Percentiles rank a stretch among this genome's conserved stretches.
These are phyloP conservation scores for Aschersonia sp. DNA, from an alignment of 2,329 filamentous ascomycete species.

Conservation along the genomic window DNA sequence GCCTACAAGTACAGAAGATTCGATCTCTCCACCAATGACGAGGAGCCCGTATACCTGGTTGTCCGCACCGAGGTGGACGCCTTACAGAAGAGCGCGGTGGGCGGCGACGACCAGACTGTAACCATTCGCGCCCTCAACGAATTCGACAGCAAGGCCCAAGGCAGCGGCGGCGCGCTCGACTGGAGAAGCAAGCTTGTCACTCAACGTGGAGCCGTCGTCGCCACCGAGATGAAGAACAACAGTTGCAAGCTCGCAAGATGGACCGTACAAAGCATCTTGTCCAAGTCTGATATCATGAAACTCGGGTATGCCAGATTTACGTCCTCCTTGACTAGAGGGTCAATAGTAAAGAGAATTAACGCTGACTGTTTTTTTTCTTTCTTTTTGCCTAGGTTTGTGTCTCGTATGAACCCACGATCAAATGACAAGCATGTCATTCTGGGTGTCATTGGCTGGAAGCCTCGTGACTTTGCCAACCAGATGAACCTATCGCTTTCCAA, in stretches of 20 bases:
- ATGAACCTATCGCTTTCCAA: constrained; percentile 97
- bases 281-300: constrained; percentile 97
- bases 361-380: neutral
- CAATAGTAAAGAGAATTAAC: no score
- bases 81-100: constrained; percentile 87
- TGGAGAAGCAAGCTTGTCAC: constrained; percentile 91
- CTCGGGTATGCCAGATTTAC: constrained; percentile 51
- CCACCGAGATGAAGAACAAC: constrained; percentile 99
- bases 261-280: constrained; percentile 93
- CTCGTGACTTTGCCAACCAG: constrained; percentile 87
- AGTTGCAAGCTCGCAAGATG: constrained; percentile 95
- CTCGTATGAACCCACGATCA: constrained; percentile 78
- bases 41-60: constrained; percentile 83
- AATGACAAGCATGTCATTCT: constrained; percentile 92
- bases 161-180: constrained; percentile 86
- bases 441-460: constrained; percentile 95
- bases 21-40: constrained; percentile 86
- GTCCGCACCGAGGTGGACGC: constrained; percentile 94
- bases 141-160: constrained; percentile 96
- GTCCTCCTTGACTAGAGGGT: no score
- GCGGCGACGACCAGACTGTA: constrained; percentile 79
- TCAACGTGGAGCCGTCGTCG: constrained; percentile 91
- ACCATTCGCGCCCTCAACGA: constrained; percentile 96
- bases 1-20: constrained; percentile 97
- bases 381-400: constrained; percentile 59